Evolutionary conservation across 768 basidiomycete species (phyloP).

Genomic region (Lanmaoa rubissima): DNA sequence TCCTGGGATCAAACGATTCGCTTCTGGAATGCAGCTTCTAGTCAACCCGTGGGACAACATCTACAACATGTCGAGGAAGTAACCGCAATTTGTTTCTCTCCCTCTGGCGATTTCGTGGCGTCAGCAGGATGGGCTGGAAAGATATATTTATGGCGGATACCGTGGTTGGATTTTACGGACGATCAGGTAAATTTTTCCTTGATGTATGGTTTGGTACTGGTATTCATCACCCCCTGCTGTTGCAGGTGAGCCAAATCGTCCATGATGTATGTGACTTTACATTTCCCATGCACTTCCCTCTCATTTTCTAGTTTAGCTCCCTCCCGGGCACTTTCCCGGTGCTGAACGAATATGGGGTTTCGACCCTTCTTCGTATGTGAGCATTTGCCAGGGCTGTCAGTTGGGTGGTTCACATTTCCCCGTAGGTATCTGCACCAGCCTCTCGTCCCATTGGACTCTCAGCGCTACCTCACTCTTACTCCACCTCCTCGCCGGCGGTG

Average conservation of each 20-base stretch:
- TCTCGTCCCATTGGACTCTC: background rate
- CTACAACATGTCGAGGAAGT: background rate
- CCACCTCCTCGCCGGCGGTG: too few species aligned
- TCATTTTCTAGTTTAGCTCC: background rate
- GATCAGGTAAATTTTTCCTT: background rate
- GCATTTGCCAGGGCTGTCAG: background rate
- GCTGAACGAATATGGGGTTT: background rate
- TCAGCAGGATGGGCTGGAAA: background rate
- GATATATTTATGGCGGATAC: background rate
- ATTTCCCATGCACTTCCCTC: background rate
- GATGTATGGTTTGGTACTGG: background rate
- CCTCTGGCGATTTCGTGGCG: background rate
- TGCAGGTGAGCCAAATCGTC: background rate
- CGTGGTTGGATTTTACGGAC: background rate
- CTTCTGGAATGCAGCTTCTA: conserved; percentile 6
- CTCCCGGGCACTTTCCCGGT: background rate
- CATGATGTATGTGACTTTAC: background rate
- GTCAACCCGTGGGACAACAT: background rate
- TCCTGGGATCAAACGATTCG: conserved; percentile 3
- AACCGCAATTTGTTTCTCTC: background rate
- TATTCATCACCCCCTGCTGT: too few species aligned
- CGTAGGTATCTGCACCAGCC: background rate
- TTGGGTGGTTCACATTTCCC: background rate
- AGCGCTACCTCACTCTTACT: too few species aligned
- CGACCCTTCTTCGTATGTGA: background rate